Base-by-base conservation (phyloP, 345 rosid species). In the Aethionema arabicum region DNA sequence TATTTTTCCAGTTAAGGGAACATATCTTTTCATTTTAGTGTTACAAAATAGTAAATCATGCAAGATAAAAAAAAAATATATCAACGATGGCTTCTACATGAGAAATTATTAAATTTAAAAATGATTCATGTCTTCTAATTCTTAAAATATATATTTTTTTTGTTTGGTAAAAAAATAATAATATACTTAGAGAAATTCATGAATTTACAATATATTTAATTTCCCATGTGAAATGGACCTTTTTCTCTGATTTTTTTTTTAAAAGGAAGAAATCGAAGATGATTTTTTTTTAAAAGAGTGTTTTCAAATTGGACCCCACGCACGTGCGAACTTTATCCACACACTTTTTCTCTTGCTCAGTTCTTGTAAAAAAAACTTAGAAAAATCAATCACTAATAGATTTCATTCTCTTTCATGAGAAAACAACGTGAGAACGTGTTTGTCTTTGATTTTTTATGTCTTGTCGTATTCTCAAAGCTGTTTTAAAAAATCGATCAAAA, bases 321-420 rank as follows among this genome's bases (percentile, higher is more conserved):
- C 69, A 70, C 74, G 74, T 70, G 65, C 35, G 65, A 63, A 45
- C 0, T 54, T 63, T 70, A 63, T 70, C 74, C 69, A 50, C 69
- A 70, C 60, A 36, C 69, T 63, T 62, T 3, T 13, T 30, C 59
- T 13, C 11, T 69, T 32, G 61, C 67, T 46, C 50, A 45, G 49
- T 44, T 61, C 37, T 40, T 62, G n/a, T 41, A 44, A 31, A 61
- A 44, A 33, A 61, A 7, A 56, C 37, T 40, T 33, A 69, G 32
- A 56, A 70, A 56, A 43, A 27, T 63, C 52, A 63, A 44, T 56
- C 64, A 41, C 59, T 32, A 30, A 16, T 31, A 61, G 51, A 16
- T 54, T 56, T 62, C 46, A 56, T 55, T 47, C 57, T 39, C 68
- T 48, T 62, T 69, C 51, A 21, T 38, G 50, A 52, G 51, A 56